Conservation (phyloP, 2,329 filamentous ascomycete species). For the Xylariales sp. region DNA sequence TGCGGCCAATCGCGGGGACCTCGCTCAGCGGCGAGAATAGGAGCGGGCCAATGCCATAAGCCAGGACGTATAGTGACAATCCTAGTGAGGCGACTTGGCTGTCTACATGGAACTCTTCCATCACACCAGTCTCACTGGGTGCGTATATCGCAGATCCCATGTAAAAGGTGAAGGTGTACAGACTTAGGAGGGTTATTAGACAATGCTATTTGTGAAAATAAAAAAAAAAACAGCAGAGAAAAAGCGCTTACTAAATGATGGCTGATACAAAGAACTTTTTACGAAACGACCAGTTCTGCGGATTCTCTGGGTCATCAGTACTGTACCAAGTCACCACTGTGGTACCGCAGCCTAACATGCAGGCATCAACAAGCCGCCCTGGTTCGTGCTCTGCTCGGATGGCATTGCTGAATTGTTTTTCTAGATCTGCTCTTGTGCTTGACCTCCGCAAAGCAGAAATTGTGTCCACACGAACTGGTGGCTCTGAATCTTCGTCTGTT, state of each 20-base stretch:
- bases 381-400: constrained; percentile 11
- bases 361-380: constrained; percentile 34
- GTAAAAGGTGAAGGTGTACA: constrained; percentile 20
- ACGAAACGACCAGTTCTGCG: constrained; percentile 36
- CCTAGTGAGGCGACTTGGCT: constrained; percentile 17
- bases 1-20: constrained; percentile 53
- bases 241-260: too few relatives aligned
- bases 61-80: constrained; percentile 18
- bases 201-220: too few relatives aligned
- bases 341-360: constrained; percentile 35
- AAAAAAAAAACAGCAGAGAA: too few relatives aligned
- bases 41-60: constrained; percentile 37
- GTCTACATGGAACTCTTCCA: constrained; percentile 13
- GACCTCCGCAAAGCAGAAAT: too few relatives aligned
- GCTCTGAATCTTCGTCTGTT: too few relatives aligned
- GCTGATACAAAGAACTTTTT: constrained; percentile 31
- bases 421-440: too few relatives aligned
- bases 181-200: too few relatives aligned
- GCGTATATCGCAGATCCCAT: constrained; percentile 21
- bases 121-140: constrained; percentile 13
- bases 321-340: constrained; percentile 16
- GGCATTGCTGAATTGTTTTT: constrained; percentile 9
- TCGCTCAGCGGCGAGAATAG: constrained; percentile 55
- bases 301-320: constrained; percentile 25
- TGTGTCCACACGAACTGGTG: too few relatives aligned